Conservation (phyloP, 345 rosid genomes). For the Populus nigra region DNA sequence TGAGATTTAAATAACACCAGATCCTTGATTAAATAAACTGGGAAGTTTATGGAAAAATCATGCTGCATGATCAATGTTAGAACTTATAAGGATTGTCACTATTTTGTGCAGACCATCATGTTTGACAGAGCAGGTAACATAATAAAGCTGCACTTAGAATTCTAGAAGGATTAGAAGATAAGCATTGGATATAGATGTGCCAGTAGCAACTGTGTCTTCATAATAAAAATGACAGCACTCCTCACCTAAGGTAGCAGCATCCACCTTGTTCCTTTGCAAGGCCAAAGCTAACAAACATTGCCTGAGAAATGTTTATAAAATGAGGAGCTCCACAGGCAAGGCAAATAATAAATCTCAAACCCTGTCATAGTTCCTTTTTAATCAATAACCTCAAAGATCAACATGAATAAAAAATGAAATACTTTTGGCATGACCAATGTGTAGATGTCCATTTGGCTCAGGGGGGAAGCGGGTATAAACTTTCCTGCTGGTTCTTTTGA, state of each 20-base stretch:
- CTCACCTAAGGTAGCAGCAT: slow-evolving; percentile 79
- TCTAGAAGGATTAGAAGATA: background rate
- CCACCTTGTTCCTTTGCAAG: slow-evolving; percentile 92
- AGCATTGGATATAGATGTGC: slow-evolving; percentile 3
- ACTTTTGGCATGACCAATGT: slow-evolving; percentile 99
- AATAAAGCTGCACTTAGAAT: background rate
- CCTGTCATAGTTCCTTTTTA: background rate
- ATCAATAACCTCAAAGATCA: slow-evolving; percentile 2
- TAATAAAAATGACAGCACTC: slow-evolving; percentile 6
- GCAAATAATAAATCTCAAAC: slow-evolving; percentile 1
- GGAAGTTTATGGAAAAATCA: background rate
- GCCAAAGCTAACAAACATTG: slow-evolving; percentile 97
- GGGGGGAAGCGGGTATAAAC: slow-evolving; percentile 89
- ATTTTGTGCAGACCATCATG: background rate
- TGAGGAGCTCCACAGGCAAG: background rate
- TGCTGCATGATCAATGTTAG: background rate
- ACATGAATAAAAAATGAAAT: background rate
- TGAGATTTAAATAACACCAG: background rate
- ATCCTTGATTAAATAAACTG: background rate
- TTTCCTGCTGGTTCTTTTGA: slow-evolving; percentile 69
- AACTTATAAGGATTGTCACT: background rate
- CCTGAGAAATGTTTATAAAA: slow-evolving; percentile 43
- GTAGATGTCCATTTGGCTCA: slow-evolving; percentile 98
- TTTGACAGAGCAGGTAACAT: background rate
- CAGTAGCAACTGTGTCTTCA: background rate